Base-by-base conservation (phyloP, 495 filamentous ascomycete species). In the Hypoxylon crocopeplum region DNA sequence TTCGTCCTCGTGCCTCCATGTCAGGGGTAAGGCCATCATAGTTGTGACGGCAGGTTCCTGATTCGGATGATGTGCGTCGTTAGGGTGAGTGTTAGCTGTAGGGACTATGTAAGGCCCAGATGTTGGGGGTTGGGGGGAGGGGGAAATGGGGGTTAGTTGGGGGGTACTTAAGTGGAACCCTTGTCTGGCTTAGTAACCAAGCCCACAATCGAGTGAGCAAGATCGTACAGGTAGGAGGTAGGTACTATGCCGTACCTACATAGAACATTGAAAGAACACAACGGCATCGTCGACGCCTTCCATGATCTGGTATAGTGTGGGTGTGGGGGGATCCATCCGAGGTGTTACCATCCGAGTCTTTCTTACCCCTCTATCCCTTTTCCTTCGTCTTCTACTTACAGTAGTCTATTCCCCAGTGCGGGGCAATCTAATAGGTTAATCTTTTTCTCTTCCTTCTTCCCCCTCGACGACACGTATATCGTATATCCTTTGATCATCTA, bases 401-500 rank as follows among this genome's bases (percentile, higher is more conserved):
- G n/a, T 27, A 4, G 24, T 3, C 4, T 27, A 27, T 59, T 47
- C 40, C 41, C 52, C 44, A 52, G 34, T 53, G 57, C 49, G 57
- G 57, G 49, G 57, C 49, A 21, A 27, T 60, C 3, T 22, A 5
- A 25, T n/a, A 41, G 39, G n/a, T n/a, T n/a, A n/a, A n/a, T n/a
- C n/a, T n/a, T n/a, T n/a, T n/a, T n/a, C n/a, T n/a, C n/a, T 29
- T 30, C 30, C 12, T 39, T 50, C 44, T 15, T 38, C 32, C 39
- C n/a, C n/a, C n/a, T n/a, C n/a, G n/a, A n/a, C 25, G 22, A 46
- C 47, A 24, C 51, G 48, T 36, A 16, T 34, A 13, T 24, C 45
- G 24, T 25, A 15, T 46, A 39, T 57, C 48, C 51, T n/a, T 53
- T 38, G 13, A 55, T 39, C 51, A 62, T 60, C 56, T 62, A 39